Evolutionary conservation across 176 grass and related monocot species (phyloP), one percentile per base, ranked within the genome.

Genomic region (Ensete glaucum): DNA sequence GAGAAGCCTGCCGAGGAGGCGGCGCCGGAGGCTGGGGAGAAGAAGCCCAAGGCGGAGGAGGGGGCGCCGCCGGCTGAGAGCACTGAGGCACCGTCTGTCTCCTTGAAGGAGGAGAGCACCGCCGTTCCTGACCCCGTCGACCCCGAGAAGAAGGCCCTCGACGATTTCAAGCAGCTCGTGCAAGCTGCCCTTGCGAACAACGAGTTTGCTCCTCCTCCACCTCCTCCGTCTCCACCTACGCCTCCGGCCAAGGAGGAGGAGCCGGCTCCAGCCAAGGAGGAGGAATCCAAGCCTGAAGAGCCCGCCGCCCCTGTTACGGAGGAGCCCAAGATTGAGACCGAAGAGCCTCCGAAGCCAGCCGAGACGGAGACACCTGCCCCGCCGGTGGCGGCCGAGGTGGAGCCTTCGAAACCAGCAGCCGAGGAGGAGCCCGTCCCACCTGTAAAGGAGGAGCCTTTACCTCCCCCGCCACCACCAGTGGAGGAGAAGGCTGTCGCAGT

Each of bases 11-110:
- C 63, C 11, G 63, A 29, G 24, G 10, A 24, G 2, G 79, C 79
- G 3, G 84, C 67, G 1, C 86, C 86, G 0, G 90, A 91, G 85
- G 87, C 90, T 79, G 95, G 94, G 75, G 88, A 91, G 67, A 99
- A 88, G 73, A 91, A 91, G 53, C 22, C 53, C 13, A 60, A 60
- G 10, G 57, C 17, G 23, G 19, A 26, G 21, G n/a, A 12, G 70
- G 50, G 20, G 21, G 7, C 53, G 23, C 15, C 17, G 6, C 6
- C 15, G 57, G 57, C 19, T 76, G 78, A 57, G 23, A 53, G 24
- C 9, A 22, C 72, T 23, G 52, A 9, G 11, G 50, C 24, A n/a
- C 59, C 79, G 57, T 70, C 66, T 64, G 73, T 73, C 55, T 81
- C 83, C 48, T 85, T 81, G 50, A 69, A 74, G 60, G 85, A 87